Base-by-base conservation (phyloP, 495 filamentous ascomycete genomes). In the Podospora didyma region DNA sequence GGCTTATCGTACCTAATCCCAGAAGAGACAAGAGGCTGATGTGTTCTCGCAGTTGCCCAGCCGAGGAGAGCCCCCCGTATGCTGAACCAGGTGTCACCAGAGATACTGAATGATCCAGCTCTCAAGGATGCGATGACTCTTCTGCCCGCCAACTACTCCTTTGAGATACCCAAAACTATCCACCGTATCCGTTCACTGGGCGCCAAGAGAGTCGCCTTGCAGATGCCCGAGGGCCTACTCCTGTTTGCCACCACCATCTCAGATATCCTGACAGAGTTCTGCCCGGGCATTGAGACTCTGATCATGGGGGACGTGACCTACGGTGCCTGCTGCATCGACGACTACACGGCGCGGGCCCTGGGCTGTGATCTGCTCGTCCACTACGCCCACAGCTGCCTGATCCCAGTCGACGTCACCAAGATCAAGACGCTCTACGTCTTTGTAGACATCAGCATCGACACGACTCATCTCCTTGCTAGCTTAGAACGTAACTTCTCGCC, bases 261-360 rank as follows among this genome's bases (percentile, higher is more conserved):
- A 3, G 94, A 99, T 72, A 99, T 97, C 72, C 77, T 99, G 34
- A 91, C 89, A 11, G 85, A 88, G 60, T 99, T 99, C 77, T 99
- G 94, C 70, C 86, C 91, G 0, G 91, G 89, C 3, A 86, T 85
- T 41, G 87, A 93, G 64, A 97, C 95, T 0, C 75, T 97, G 16
- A 97, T 99, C 69, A 97, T 99, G 94, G 94, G 95, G 49, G 94
- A 99, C 62, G 94, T 99, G 23, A 99, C 94, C 0, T 99, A 99
- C 73, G 94, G 94, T 46, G 94, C 94, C 2, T 99, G 94, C 76
- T 99, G 94, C 66, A 97, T 99, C 59, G 94, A 99, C 67, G 94
- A 99, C 74, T 99, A 93, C 73, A 97, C 94, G 0, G 94, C 94
- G 0, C 83, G 94, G 19, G 94, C 94, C 0, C 80, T 99, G 23